phyloP scores from a whole-genome alignment of 345 rosid species.

The Cochlearia excelsa region DNA sequence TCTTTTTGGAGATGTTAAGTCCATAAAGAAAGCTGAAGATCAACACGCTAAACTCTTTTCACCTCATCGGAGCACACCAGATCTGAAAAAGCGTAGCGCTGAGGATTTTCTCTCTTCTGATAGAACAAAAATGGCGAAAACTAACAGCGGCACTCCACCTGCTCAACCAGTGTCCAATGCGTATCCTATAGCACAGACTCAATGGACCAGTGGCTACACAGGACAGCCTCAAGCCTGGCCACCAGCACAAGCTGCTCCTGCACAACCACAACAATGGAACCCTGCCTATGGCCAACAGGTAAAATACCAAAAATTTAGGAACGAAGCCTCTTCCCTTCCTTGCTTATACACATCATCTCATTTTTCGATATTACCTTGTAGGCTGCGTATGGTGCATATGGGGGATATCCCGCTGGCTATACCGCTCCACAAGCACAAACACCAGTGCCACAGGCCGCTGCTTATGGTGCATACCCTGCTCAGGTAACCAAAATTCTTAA shows the following conservation, averaged over 20 bases:
- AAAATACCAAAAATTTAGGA: neutral
- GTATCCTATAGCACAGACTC: constrained; percentile 71
- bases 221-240: constrained; percentile 93
- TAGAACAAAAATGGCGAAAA: constrained; percentile 70
- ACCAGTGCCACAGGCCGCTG: constrained; percentile 60
- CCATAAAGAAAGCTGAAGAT: constrained; percentile 71
- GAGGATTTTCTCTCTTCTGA: constrained; percentile 82
- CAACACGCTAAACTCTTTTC: constrained; percentile 75
- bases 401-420: constrained; percentile 34
- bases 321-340: neutral
- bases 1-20: constrained; percentile 64
- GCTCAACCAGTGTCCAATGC: constrained; percentile 64
- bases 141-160: constrained; percentile 51
- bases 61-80: constrained; percentile 60
- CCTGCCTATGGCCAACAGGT: constrained; percentile 72
- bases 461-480: constrained; percentile 77
- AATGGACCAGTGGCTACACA: constrained; percentile 80
- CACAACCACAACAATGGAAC: constrained; percentile 72
- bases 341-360: neutral
- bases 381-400: constrained; percentile 57
- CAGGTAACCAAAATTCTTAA: constrained; percentile 47
- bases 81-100: constrained; percentile 74
- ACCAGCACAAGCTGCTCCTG: constrained; percentile 56
- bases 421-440: constrained; percentile 64
- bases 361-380: constrained; percentile 21